Percentiles rank a stretch among this genome's conserved stretches.
phyloP scores from a whole-genome alignment of 108 stramenopile genomes.

The Mediolabrus comicus region DNA sequence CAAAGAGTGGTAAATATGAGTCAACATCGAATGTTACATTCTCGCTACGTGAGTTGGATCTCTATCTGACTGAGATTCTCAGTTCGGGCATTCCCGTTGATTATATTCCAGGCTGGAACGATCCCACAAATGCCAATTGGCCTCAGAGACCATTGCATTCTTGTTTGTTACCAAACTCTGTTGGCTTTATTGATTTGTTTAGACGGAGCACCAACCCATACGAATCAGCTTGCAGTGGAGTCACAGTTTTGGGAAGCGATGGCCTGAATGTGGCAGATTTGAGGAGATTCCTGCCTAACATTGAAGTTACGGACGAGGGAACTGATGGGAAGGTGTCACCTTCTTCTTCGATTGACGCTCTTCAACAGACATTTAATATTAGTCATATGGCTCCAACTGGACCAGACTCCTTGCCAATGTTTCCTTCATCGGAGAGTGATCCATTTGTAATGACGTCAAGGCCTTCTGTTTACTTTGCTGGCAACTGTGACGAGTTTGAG shows the following conservation, averaged over 20 bases:
- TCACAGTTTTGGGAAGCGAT: conserved; percentile 68
- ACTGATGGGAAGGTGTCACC: not conserved
- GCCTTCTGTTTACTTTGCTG: conserved; percentile 67
- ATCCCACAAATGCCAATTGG: conserved; percentile 89
- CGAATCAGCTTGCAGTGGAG: conserved; percentile 32
- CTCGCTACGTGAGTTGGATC: conserved; percentile 59
- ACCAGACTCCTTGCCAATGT: conserved; percentile 80
- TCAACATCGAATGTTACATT: conserved; percentile 8
- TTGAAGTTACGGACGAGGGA: conserved; percentile 18
- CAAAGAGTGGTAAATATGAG: conserved; percentile 20
- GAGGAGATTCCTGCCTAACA: conserved; percentile 43
- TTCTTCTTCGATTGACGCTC: conserved; percentile 44
- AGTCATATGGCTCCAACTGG: conserved; percentile 86
- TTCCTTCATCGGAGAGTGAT: conserved; percentile 67
- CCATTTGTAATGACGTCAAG: conserved; percentile 67
- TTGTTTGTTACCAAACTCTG: conserved; percentile 58
- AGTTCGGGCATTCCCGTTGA: conserved; percentile 71
- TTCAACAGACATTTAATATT: conserved; percentile 60
- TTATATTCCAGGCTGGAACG: conserved; percentile 71
- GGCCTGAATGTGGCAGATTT: conserved; percentile 77
- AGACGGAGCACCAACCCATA: conserved; percentile 80
- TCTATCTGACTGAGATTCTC: conserved; percentile 53
- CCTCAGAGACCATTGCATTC: conserved; percentile 83
- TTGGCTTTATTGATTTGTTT: conserved; percentile 44
- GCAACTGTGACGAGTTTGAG: conserved; percentile 67